Base-by-base conservation (phyloP, 208 protist genomes). In the Acanthamoeba triangularis region DNA sequence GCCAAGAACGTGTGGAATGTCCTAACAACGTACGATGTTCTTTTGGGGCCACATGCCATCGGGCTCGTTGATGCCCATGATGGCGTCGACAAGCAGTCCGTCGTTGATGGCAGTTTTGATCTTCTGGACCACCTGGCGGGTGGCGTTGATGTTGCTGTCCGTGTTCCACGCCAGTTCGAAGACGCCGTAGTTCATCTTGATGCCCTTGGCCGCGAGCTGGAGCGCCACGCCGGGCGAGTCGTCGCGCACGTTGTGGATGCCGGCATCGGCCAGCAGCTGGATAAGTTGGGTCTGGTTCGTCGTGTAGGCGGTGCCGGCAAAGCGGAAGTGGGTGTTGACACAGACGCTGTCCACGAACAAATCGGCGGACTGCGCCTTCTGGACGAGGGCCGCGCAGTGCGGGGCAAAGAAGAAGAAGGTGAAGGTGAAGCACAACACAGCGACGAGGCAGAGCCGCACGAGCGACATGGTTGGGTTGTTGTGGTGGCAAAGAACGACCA, bases 281-380 rank as follows among this genome's bases (percentile, higher is more conserved):
- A 20, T 8, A 7, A 78, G n/a, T 20, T 28, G 8, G 18, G 69
- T 78, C 8, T n/a, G 33, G 69, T 78, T 78, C 18, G 35, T 78
- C 4, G 13, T 11, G 69, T 78, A 78, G 18, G 69, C 6, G n/a
- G 69, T 78, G 8, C 69, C 8, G 3, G 69, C 37, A n/a, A 78
- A 78, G n/a, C 69, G 5, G 69, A 78, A 78, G 69, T 78, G 69
- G n/a, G 69, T 78, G 69, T 78, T 78, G 69, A 78, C 69, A n/a
- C 69, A 78, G 4, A 78, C 35, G 69, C 69, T 78, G 35, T 78
- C 69, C 3, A 16, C 69, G 18, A 78, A 78, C n/a, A 10, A 3
- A 2, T 78, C 69, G 69, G 69, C 18, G 8, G 69, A 78, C 69
- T 78, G 69, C 3, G 69, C 69, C 49, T 52, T 52, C 35, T 78